phyloP scores from a whole-genome alignment of 306 rosid genomes.

The Lablab purpureus region DNA sequence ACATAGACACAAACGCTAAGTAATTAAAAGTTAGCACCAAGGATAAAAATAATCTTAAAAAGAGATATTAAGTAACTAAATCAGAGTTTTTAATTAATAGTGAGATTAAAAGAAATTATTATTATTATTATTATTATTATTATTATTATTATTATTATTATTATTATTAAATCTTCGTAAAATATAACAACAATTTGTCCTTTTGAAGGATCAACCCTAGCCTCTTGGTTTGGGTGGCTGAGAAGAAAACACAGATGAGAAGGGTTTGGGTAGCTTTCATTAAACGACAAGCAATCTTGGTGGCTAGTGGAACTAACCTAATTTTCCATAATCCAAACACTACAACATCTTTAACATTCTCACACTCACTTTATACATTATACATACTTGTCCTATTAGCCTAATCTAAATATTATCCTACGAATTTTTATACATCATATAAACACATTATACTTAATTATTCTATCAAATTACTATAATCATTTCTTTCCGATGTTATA shows the following conservation, averaged over 20 bases:
- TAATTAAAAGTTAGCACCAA: too few species aligned
- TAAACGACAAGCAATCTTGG: constrained; percentile 24
- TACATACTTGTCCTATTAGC: background rate
- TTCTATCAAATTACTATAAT: too few species aligned
- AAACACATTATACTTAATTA: too few species aligned
- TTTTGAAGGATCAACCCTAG: background rate
- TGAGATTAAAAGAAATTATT: background rate
- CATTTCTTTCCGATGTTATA: too few species aligned
- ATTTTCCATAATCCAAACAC: constrained; percentile 23
- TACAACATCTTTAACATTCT: background rate
- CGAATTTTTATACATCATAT: too few species aligned
- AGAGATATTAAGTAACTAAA: too few species aligned
- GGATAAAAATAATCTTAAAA: too few species aligned
- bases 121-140: background rate
- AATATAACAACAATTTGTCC: background rate
- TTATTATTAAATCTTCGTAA: background rate
- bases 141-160: background rate
- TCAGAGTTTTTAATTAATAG: background rate
- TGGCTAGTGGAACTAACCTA: constrained; percentile 8
- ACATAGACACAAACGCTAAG: too few species aligned
- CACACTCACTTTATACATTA: background rate
- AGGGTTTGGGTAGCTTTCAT: background rate
- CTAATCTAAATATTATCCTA: too few species aligned
- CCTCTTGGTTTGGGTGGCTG: constrained; percentile 14
- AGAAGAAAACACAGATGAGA: background rate